Conservation (phyloP, 148 eudicot genomes). For the Polygonum maritimum region DNA sequence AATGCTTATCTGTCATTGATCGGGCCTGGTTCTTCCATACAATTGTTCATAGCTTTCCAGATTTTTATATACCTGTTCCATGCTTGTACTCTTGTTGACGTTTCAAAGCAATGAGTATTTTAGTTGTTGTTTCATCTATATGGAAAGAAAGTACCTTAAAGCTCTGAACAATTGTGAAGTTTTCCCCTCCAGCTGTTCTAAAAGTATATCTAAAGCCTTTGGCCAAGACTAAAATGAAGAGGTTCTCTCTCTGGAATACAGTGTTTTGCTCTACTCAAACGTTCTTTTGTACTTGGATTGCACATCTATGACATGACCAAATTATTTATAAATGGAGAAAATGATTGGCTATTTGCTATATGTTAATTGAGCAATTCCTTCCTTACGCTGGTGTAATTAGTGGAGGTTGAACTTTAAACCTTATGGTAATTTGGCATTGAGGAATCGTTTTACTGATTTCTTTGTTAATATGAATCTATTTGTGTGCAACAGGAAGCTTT, state of each 20-base stretch:
- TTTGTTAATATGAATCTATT: neutral
- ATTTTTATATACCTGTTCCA: neutral
- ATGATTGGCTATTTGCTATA: neutral
- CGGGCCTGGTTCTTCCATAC: neutral
- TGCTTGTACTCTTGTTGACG: neutral
- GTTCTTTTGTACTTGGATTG: neutral
- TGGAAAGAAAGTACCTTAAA: neutral
- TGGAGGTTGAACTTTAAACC: neutral
- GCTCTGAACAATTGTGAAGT: neutral
- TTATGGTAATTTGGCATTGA: neutral
- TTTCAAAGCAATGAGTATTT: neutral
- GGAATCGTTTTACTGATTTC: neutral
- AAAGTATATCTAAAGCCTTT: neutral
- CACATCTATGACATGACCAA: neutral
- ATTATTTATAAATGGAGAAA: neutral
- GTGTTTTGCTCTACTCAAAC: neutral
- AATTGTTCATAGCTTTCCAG: neutral
- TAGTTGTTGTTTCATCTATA: neutral
- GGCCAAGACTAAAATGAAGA: neutral
- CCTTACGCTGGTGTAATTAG: neutral
- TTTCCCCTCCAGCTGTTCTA: neutral
- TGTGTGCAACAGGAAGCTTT: conserved; percentile 49
- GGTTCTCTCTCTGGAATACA: neutral
- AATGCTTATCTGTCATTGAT: neutral
- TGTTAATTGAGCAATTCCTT: neutral